A percentile compares a stretch with the other conserved stretches of the same genome.
Conservation (phyloP, 2,329 filamentous ascomycete species). For the Colletotrichum sp. region DNA sequence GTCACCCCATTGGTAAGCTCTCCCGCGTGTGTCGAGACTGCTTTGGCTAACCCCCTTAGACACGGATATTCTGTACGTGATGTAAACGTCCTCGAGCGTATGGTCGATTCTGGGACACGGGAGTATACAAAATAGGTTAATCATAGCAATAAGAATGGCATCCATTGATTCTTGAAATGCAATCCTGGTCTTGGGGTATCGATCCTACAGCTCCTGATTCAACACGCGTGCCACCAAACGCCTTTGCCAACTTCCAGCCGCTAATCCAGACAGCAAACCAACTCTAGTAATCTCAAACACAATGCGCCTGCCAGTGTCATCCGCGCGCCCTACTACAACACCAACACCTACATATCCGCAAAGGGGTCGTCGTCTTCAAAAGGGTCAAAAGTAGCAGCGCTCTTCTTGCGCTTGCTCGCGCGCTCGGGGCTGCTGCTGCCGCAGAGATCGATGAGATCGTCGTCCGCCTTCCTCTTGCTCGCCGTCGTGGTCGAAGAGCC, state of each 20-base stretch:
- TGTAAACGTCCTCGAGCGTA: neutral
- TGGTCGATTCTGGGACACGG: neutral
- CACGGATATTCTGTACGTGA: slow-evolving; percentile 18
- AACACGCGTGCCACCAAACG: neutral
- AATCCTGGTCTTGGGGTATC: neutral
- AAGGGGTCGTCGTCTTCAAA: slow-evolving; percentile 19
- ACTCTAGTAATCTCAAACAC: neutral
- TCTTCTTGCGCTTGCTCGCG: neutral
- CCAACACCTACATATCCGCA: neutral
- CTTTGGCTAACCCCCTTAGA: neutral
- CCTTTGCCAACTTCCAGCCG: neutral
- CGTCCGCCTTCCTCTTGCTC: neutral
- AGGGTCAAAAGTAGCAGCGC: neutral
- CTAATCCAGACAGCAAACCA: neutral
- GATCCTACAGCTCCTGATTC: neutral
- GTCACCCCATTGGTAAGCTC: slow-evolving; percentile 86
- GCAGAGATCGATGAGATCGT: slow-evolving; percentile 18
- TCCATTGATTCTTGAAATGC: neutral
- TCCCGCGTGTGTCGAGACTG: neutral
- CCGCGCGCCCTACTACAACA: neutral
- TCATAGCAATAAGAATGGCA: neutral
- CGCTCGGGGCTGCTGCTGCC: neutral
- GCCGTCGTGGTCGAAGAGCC: neutral
- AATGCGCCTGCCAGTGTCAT: neutral
- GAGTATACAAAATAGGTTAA: neutral